Evolutionary conservation across 345 rosid genomes (phyloP).

Genomic region (Corymbia maculata): DNA sequence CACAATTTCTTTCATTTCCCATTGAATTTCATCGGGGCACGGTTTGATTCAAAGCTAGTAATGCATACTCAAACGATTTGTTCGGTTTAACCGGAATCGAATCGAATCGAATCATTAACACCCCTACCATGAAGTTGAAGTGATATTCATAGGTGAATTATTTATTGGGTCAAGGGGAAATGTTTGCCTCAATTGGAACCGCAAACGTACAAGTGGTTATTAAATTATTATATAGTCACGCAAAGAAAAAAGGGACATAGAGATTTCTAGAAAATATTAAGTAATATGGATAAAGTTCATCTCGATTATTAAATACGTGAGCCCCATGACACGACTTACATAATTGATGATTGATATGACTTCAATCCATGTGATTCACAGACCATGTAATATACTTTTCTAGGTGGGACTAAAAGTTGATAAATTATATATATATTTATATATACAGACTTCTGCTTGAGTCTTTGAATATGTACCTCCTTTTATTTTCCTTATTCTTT

Average conservation of each 20-base stretch:
- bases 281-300: not conserved
- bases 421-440: no score
- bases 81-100: no score
- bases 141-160: fast-evolving
- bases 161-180: not conserved
- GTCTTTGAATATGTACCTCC: no score
- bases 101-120: no score
- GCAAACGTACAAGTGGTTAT: fast-evolving
- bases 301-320: not conserved
- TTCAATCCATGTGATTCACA: not conserved
- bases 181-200: fast-evolving
- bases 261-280: not conserved
- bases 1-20: no score
- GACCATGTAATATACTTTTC: not conserved
- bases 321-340: not conserved
- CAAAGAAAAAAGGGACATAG: not conserved
- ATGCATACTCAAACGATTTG: no score
- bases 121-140: not conserved
- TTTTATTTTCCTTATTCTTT: no score
- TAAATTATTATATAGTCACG: not conserved
- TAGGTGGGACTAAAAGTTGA: not conserved
- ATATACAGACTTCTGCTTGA: no score
- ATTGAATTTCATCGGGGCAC: no score
- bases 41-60: no score
- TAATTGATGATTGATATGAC: not conserved